A percentile compares a stretch with the other conserved stretches of the same genome.
Conservation (phyloP, 2,329 filamentous ascomycete genomes). For the Cordyceps javanica region DNA sequence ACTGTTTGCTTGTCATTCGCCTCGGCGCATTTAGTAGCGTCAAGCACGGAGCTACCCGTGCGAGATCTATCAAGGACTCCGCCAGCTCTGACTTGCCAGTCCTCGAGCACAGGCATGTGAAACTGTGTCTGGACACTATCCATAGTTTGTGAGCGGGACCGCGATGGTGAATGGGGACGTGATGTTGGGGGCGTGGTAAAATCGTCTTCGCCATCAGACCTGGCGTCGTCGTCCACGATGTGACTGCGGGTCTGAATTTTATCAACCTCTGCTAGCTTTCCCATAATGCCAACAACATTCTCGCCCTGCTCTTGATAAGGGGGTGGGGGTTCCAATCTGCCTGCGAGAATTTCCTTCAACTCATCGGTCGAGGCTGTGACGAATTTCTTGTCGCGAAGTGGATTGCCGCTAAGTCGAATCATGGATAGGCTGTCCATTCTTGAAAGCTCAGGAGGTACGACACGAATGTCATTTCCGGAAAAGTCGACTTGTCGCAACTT, state of each 20-base stretch:
- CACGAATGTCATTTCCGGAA: constrained; percentile 74
- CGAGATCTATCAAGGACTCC: constrained; percentile 65
- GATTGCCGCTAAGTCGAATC: constrained; percentile 81
- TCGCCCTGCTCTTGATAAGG: constrained; percentile 30
- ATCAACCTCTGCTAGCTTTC: constrained; percentile 28
- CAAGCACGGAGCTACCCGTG: constrained; percentile 55
- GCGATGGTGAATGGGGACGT: constrained; percentile 41
- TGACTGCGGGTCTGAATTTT: constrained; percentile 12
- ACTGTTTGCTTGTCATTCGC: constrained; percentile 47
- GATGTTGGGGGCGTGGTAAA: constrained; percentile 55
- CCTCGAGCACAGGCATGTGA: constrained; percentile 39
- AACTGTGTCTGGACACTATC: constrained; percentile 39
- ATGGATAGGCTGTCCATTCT: constrained; percentile 71
- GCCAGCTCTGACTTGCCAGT: constrained; percentile 51
- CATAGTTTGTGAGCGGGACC: constrained; percentile 42
- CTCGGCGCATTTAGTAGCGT: constrained; percentile 51
- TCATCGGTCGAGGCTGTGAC: constrained; percentile 73
- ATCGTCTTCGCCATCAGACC: constrained; percentile 46
- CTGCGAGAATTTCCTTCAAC: constrained; percentile 66
- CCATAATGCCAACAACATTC: constrained; percentile 18
- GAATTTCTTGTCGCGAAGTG: constrained; percentile 81
- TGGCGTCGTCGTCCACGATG: constrained; percentile 33
- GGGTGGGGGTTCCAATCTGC: constrained; percentile 55
- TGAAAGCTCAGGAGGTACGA: constrained; percentile 69
- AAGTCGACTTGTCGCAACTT: constrained; percentile 75